Percentiles rank a stretch among this genome's conserved stretches.
phyloP scores from a whole-genome alignment of 2,329 filamentous ascomycete species.

The Coniochaeta ligniaria region DNA sequence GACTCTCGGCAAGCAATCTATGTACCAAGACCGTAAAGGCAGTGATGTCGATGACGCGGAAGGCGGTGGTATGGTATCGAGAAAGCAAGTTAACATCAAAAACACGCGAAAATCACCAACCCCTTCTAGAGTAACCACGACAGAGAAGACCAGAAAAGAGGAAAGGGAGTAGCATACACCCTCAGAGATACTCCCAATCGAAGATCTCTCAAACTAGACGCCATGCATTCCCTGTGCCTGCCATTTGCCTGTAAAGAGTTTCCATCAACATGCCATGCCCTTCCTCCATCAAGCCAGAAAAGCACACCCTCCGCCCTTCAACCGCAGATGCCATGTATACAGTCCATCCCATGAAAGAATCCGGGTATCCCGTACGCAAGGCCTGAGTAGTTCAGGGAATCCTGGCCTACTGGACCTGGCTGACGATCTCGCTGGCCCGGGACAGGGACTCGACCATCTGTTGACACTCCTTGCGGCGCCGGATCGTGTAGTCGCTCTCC shows the following conservation, averaged over 20 bases:
- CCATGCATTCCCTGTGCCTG: neutral
- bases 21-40: neutral
- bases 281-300: neutral
- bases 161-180: neutral
- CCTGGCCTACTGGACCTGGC: conserved; percentile 54
- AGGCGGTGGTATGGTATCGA: neutral
- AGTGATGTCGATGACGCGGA: neutral
- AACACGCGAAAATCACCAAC: neutral
- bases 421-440: conserved; percentile 93
- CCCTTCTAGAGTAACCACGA: neutral
- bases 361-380: neutral
- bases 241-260: neutral
- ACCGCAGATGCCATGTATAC: neutral
- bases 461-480: conserved; percentile 94
- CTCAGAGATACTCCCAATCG: neutral
- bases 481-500: conserved; percentile 94
- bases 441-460: conserved; percentile 95
- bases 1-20: neutral
- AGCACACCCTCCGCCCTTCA: neutral
- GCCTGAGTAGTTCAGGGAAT: neutral
- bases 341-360: neutral
- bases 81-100: neutral
- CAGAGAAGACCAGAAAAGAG: neutral
- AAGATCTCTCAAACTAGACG: neutral
- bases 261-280: neutral